Percentiles rank a stretch among this genome's conserved stretches.
Conservation (phyloP, 1,284 basidiomycete genomes). For the Kwoniella shivajii region DNA sequence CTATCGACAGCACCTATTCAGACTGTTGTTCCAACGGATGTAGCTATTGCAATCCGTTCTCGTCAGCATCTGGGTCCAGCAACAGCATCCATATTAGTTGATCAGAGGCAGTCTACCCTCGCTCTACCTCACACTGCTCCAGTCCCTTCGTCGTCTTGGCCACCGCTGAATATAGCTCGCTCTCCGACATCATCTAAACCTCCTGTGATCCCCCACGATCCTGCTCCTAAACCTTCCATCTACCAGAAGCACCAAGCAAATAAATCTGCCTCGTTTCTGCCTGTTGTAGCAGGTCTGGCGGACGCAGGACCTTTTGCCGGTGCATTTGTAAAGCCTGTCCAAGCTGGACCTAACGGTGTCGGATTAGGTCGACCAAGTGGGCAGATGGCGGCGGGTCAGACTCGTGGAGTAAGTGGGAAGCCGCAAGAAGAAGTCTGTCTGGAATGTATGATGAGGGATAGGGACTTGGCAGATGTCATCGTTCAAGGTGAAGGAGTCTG, state of each 20-base stretch:
- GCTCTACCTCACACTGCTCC: constrained; percentile 10
- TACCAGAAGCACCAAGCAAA: constrained; percentile 31
- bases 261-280: constrained; percentile 44
- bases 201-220: background rate
- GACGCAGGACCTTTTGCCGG: constrained; percentile 48
- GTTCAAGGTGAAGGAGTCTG: constrained; percentile 84
- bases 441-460: constrained; percentile 98
- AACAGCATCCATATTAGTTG: background rate
- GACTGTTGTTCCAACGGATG: constrained; percentile 3
- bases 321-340: constrained; percentile 8
- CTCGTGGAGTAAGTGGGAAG: constrained; percentile 2
- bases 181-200: background rate
- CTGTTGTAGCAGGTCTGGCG: constrained; percentile 44
- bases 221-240: constrained; percentile 11
- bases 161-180: constrained; percentile 11
- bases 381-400: constrained; percentile 2
- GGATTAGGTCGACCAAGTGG: constrained; percentile 19
- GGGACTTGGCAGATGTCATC: constrained; percentile 95
- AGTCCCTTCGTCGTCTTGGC: constrained; percentile 16
- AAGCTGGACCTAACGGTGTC: constrained; percentile 8
- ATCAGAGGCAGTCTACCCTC: background rate
- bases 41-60: constrained; percentile 6
- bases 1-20: background rate
- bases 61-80: background rate
- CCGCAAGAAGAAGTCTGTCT: constrained; percentile 75